A percentile compares a stretch with the other conserved stretches of the same genome.
Evolutionary conservation across 2,329 filamentous ascomycete species (phyloP).

Genomic region (Colletotrichum sp.): DNA sequence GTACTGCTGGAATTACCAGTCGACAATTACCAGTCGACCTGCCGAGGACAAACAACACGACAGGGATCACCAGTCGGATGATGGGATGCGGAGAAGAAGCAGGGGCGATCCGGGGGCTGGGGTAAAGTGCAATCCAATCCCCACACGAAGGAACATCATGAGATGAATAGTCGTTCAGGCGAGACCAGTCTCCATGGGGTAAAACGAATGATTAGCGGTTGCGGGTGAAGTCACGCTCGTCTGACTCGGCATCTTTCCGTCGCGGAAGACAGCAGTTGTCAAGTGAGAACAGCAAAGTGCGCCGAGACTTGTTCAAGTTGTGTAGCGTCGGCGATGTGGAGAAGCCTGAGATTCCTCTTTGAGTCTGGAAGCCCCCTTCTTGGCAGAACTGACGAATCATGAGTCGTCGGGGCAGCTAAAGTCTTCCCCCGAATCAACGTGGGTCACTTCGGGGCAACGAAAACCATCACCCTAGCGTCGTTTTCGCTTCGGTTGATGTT

Average conservation of each 20-base stretch:
- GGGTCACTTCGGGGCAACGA: slow-evolving; percentile 12
- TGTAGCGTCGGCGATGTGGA: slow-evolving; percentile 2
- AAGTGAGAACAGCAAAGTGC: not conserved
- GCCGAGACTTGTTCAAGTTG: not conserved
- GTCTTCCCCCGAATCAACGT: not conserved
- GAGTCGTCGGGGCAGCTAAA: slow-evolving; percentile 27
- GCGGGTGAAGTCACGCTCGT: not conserved
- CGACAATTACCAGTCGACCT: not conserved
- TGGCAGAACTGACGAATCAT: slow-evolving; percentile 14
- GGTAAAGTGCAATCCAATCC: not conserved
- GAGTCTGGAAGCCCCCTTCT: not conserved
- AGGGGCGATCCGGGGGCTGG: slow-evolving; percentile 10
- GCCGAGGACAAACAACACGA: not conserved
- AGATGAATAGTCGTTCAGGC: not conserved
- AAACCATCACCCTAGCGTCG: slow-evolving; percentile 20
- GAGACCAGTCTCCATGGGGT: not conserved
- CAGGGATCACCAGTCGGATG: not conserved
- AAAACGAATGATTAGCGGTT: not conserved
- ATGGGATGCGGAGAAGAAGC: slow-evolving; percentile 14
- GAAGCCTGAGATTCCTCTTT: not conserved
- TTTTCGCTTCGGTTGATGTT: slow-evolving; percentile 24
- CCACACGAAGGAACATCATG: slow-evolving; percentile 3
- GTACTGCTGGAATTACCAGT: not conserved
- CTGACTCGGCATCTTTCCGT: slow-evolving; percentile 1
- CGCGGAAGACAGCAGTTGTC: not conserved